Base-by-base conservation (phyloP, 2,329 filamentous ascomycete species). In the Cordyceps cateniannulata region DNA sequence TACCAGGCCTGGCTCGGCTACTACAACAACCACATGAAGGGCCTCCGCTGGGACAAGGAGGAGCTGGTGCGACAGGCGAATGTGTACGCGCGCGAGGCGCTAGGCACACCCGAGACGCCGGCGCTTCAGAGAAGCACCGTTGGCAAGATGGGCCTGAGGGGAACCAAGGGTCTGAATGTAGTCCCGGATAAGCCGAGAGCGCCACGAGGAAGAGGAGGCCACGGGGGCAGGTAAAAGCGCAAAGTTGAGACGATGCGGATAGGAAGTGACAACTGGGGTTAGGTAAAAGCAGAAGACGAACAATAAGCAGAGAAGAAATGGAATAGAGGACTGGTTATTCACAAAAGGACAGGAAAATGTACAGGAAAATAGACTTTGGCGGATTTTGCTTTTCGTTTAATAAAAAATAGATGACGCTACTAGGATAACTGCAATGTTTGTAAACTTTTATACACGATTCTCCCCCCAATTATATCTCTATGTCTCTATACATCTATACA, bases 1-100 rank as follows among this genome's bases (percentile, higher is more conserved):
- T 86, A 85, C 71, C 79, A 83, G 68, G 80, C 79, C 4, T 85
- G 81, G 81, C 71, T 85, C 10, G 82, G 82, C 61, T 78, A 83
- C 77, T 79, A 79, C 72, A 84, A 83, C 67, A 76, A 73, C 59
- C 76, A 79, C 66, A 65, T 76, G 56, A 83, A 81, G 70, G 65
- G 69, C 12, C 66, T 79, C 52, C 70, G 66, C 63, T 79, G 77
- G 77, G 71, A 72, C 63, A 73, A 75, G 65, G 70, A 70, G 18
- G 69, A 76, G 55, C 69, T 85, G 5, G 83, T 86, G 0, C 65
- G 68, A 7, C 71, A 81, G 64, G 83, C 74, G 48, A 85, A 85
- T 67, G 67, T 67, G 2, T 83, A 76, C 63, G 82, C 82, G 0
- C 67, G 72, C 0, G 69, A 78, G 0, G 80, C 78, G 1, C 73